Conservation (phyloP, 2,329 filamentous ascomycete species). For the Penicillium hesseltinei region DNA sequence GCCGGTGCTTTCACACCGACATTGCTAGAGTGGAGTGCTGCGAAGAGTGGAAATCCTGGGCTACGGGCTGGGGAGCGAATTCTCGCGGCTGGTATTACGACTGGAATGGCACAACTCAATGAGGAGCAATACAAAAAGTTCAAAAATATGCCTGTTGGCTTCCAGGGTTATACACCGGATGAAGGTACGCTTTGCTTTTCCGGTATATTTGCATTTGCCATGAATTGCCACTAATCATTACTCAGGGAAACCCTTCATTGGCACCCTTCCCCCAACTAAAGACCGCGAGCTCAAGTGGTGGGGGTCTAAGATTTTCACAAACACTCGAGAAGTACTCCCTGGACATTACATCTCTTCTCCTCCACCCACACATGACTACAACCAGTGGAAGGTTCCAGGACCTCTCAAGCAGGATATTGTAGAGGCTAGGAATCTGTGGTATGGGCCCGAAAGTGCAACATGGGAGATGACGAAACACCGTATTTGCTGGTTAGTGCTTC, state of each 20-base stretch:
- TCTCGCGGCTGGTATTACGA: constrained; percentile 48
- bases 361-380: constrained; percentile 55
- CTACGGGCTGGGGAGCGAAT: constrained; percentile 54
- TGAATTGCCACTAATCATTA: constrained; percentile 14
- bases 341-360: constrained; percentile 58
- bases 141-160: constrained; percentile 45
- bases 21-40: constrained; percentile 48
- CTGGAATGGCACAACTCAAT: constrained; percentile 48
- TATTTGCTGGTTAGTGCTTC: constrained; percentile 61
- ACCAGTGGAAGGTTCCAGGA: constrained; percentile 60
- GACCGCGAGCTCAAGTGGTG: constrained; percentile 56
- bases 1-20: constrained; percentile 37
- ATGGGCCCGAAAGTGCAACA: constrained; percentile 54
- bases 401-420: constrained; percentile 59
- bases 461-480: constrained; percentile 63
- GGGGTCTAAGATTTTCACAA: constrained; percentile 60
- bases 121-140: constrained; percentile 38
- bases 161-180: constrained; percentile 46
- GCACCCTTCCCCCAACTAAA: constrained; percentile 56
- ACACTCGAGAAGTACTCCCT: constrained; percentile 53
- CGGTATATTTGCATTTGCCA: not conserved
- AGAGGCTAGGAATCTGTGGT: constrained; percentile 58
- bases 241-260: constrained; percentile 55
- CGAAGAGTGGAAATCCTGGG: constrained; percentile 32
- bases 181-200: constrained; percentile 24